These are phyloP conservation scores for Aspergillus caelatus DNA, from an alignment of 2,329 filamentous ascomycete genomes.

Conservation along the genomic window DNA sequence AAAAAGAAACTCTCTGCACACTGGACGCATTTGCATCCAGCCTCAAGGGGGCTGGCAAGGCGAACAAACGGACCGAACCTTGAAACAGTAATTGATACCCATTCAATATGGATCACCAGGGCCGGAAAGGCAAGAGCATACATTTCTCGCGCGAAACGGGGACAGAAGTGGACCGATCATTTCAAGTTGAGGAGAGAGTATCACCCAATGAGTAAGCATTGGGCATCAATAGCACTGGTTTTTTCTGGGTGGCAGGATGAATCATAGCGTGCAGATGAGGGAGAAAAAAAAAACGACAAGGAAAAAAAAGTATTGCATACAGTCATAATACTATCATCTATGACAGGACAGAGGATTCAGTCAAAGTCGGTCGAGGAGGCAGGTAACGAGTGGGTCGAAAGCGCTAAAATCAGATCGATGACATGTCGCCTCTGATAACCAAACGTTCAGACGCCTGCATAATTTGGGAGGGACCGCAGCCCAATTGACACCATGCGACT, in stretches of 20 bases:
- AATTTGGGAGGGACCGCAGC: slow-evolving; percentile 19
- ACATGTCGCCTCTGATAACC: slow-evolving; percentile 28
- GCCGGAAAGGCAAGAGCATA: slow-evolving; percentile 17
- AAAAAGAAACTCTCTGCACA: slow-evolving; percentile 17
- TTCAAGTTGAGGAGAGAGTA: slow-evolving; percentile 11
- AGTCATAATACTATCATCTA: neutral
- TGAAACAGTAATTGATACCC: slow-evolving; percentile 26
- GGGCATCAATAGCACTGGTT: slow-evolving; percentile 27
- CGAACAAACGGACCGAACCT: slow-evolving; percentile 28
- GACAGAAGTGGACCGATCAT: slow-evolving; percentile 15
- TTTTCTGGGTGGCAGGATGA: slow-evolving; percentile 21
- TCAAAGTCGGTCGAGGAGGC: slow-evolving; percentile 12
- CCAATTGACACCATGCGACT: slow-evolving; percentile 22
- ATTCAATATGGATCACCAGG: slow-evolving; percentile 20
- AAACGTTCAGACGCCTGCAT: slow-evolving; percentile 24
- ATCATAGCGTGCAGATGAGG: slow-evolving; percentile 15
- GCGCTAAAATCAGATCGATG: slow-evolving; percentile 25
- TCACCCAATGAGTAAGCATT: slow-evolving; percentile 22
- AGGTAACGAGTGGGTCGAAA: slow-evolving; percentile 21
- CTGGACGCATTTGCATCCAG: slow-evolving; percentile 20
- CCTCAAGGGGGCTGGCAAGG: slow-evolving; percentile 24
- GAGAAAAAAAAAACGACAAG: slow-evolving; percentile 16
- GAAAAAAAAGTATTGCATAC: slow-evolving; percentile 15
- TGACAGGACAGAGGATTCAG: neutral
- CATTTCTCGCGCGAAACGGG: slow-evolving; percentile 17